Evolutionary conservation across 768 basidiomycete genomes (phyloP), one percentile per base, ranked within the genome.

Genomic region (Mrakia blollopis): DNA sequence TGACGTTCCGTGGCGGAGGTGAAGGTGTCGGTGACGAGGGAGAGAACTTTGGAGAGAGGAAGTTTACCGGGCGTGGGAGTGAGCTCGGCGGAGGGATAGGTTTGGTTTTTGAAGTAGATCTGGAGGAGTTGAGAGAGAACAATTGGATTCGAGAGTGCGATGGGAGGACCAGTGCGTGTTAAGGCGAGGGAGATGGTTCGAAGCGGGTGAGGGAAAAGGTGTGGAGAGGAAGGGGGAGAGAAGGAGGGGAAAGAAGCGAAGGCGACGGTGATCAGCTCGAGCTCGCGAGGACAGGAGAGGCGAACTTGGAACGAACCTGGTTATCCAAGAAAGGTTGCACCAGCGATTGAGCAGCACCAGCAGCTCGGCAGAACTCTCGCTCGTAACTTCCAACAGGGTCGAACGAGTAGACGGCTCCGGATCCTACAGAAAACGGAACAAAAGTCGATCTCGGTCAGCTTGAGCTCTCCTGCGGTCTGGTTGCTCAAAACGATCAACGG

Each of bases 31-130:
- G 93, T 91, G 80, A 98, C 93, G 83, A 99, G 88, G 41, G 88
- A 86, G 73, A 97, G 85, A 11, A 98, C 94, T 16, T 89, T 89
- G 32, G 87, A 82, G 77, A 99, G 86, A 23, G 94, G 91, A 61
- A 98, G 85, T 84, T 95, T 92, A 60, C 86, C 85, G 30, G 96
- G 93, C 35, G 82, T 67, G n/a, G 80, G 81, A 10, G 67, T 67
- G 32, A 54, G 67, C 23, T 73, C 75, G 0, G 73, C 69, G 47
- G 72, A 54, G 60, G 73, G 68, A 71, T 91, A 87, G 50, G 85
- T 87, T 84, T 98, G 95, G 84, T 99, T 99, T 88, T 92, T 94
- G 87, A 94, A 96, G 88, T 97, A 96, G 82, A 98, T 93, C 95
- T 98, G 84, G 79, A 79, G 83, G 87, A 86, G 14, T 14, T 37